Evolutionary conservation across 2,329 filamentous ascomycete genomes (phyloP).

Genomic region (Lizonia empirigonia): DNA sequence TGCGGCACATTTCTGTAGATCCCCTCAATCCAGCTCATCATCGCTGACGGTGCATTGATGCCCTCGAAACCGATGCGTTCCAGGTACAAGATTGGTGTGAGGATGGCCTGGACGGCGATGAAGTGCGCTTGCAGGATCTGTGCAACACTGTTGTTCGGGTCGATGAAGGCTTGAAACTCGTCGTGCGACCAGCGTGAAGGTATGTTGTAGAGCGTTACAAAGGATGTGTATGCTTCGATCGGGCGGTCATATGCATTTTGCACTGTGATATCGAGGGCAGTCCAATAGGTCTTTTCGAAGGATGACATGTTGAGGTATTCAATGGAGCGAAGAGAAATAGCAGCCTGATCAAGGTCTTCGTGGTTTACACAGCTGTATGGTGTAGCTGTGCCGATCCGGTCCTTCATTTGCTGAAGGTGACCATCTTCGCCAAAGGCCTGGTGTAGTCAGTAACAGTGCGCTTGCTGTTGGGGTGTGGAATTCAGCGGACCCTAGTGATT

Average conservation of each 20-base stretch:
- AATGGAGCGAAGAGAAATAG: slow-evolving; percentile 35
- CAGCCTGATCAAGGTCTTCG: slow-evolving; percentile 39
- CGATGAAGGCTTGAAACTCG: slow-evolving; percentile 53
- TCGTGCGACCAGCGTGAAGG: slow-evolving; percentile 50
- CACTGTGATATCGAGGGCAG: slow-evolving; percentile 32
- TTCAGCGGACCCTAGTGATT: neutral
- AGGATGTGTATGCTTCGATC: slow-evolving; percentile 49
- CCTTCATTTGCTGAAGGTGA: slow-evolving; percentile 42
- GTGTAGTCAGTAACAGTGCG: neutral
- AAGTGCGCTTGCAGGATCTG: slow-evolving; percentile 56
- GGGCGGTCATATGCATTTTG: slow-evolving; percentile 39
- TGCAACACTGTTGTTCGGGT: slow-evolving; percentile 49
- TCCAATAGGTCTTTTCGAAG: slow-evolving; percentile 38
- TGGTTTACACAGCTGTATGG: slow-evolving; percentile 26
- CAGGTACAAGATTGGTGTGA: slow-evolving; percentile 49
- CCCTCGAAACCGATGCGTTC: slow-evolving; percentile 44
- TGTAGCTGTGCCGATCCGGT: slow-evolving; percentile 29
- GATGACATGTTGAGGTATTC: slow-evolving; percentile 36
- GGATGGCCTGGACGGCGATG: slow-evolving; percentile 53
- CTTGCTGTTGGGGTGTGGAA: neutral
- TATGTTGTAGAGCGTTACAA: slow-evolving; percentile 50
- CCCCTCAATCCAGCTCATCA: slow-evolving; percentile 42
- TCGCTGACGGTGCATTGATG: slow-evolving; percentile 39
- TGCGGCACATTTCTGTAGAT: slow-evolving; percentile 38
- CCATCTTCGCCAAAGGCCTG: slow-evolving; percentile 40